A percentile compares a stretch with the other conserved stretches of the same genome.
phyloP scores from a whole-genome alignment of 208 protist species.

The Endotrypanum monterogeii region DNA sequence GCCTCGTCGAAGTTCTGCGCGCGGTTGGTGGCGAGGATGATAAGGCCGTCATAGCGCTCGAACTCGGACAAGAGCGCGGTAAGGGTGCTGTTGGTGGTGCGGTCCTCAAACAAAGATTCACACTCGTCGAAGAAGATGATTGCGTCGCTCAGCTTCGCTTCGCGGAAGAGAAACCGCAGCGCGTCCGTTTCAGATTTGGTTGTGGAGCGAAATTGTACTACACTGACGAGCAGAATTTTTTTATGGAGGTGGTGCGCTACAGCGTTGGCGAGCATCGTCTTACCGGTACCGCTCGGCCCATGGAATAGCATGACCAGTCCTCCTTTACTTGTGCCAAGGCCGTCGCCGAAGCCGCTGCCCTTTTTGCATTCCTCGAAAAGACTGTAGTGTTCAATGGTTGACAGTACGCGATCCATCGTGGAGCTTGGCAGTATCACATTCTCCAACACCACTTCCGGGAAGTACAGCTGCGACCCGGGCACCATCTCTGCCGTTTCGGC shows the following conservation, averaged over 20 bases:
- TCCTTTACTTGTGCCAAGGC: slow-evolving; percentile 53
- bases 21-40: slow-evolving; percentile 92
- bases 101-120: slow-evolving; percentile 89
- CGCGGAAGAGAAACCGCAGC: slow-evolving; percentile 91
- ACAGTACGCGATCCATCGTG: slow-evolving; percentile 82
- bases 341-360: slow-evolving; percentile 76
- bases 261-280: slow-evolving; percentile 95
- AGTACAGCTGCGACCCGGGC: slow-evolving; percentile 86
- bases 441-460: slow-evolving; percentile 67
- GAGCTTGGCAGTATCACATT: slow-evolving; percentile 84
- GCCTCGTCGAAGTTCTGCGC: slow-evolving; percentile 90
- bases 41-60: slow-evolving; percentile 89
- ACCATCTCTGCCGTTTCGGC: slow-evolving; percentile 91
- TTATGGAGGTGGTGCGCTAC: slow-evolving; percentile 88
- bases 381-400: slow-evolving; percentile 87
- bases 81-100: slow-evolving; percentile 79
- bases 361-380: slow-evolving; percentile 83
- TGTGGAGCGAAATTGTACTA: slow-evolving; percentile 78
- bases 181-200: slow-evolving; percentile 63
- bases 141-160: slow-evolving; percentile 91
- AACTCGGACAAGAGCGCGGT: slow-evolving; percentile 91
- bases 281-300: slow-evolving; percentile 91
- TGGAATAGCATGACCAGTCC: slow-evolving; percentile 93
- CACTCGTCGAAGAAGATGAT: slow-evolving; percentile 96
- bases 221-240: slow-evolving; percentile 87